Conservation (phyloP, 768 basidiomycete species). For the Trametes villosa region DNA sequence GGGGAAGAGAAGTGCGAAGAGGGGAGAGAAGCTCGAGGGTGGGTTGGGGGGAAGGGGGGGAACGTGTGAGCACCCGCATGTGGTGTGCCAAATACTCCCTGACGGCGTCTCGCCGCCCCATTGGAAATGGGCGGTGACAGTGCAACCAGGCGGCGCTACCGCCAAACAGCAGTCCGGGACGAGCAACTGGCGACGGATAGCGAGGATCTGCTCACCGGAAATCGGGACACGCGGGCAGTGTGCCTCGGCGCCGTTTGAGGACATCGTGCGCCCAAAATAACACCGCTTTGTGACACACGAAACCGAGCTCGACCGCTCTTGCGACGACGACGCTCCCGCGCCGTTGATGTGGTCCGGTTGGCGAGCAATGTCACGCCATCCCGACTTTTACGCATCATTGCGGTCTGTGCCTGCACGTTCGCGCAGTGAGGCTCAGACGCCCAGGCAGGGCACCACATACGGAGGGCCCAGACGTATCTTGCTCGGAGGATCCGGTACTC, state of each 20-base stretch:
- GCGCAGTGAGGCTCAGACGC: not conserved
- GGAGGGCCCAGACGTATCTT: not conserved
- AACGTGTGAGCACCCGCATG: not conserved
- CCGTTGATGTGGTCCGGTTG: not conserved
- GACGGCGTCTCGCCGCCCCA: not conserved
- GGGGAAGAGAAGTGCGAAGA: not conserved
- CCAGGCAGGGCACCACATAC: too few relatives aligned
- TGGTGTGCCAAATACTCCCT: not conserved
- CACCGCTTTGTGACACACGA: conserved; percentile 9
- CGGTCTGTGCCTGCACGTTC: not conserved
- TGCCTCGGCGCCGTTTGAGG: not conserved
- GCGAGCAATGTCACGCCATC: not conserved
- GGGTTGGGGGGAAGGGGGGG: not conserved
- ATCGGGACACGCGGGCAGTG: not conserved
- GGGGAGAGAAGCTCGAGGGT: not conserved
- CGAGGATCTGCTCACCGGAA: not conserved
- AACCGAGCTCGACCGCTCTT: too few relatives aligned
- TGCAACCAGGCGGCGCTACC: not conserved
- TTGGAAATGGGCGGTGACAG: conserved; percentile 8
- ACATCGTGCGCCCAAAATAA: not conserved
- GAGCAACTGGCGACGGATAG: not conserved
- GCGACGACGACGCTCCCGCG: not conserved
- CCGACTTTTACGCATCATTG: not conserved
- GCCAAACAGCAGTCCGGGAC: not conserved
- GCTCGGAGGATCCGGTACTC: not conserved